Evolutionary conservation across 768 basidiomycete genomes (phyloP), one percentile per base, ranked within the genome.

Genomic region (Austroboletus festivus): DNA sequence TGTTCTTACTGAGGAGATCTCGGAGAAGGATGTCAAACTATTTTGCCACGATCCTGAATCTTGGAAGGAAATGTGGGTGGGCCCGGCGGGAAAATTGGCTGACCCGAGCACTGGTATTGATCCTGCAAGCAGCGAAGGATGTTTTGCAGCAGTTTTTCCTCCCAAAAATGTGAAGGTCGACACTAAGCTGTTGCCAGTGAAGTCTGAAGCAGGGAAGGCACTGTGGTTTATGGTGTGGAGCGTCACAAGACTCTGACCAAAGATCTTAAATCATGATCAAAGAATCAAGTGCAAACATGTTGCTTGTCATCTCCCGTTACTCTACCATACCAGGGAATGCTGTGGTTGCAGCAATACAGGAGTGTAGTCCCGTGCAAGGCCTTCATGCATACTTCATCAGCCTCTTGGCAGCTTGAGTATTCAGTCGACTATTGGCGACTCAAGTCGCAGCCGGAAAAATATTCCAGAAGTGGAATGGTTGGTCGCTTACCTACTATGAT

Each of bases 141-240:
- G 51, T 12, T 11, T 44, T 38, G 28, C 16, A 0, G 35, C 46
- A 35, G 48, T 64, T 12, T 75, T 73, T 45, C 51, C 51, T 35
- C 58, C 54, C 18, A 65, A 68, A 6, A 60, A 47, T 1, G 69
- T 75, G 28, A 58, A 64, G 31, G 63, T 71, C 2, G 55, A 61
- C 3, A 54, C 61, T 3, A 30, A 24, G 15, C 50, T 76, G 35
- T 47, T 12, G 16, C 38, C 49, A n/a, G 26, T 52, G 31, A 46
- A 34, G 8, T 30, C 30, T 12, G 44, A 20, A 13, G 33, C 30
- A 0, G 45, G 31, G 30, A 39, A 48, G 22, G n/a, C 18, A 3
- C 28, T 34, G 7, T 52, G 44, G 50, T 10, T 42, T 20, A 24
- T 64, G 30, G 47, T 55, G 21, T 62, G 61, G 56, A 61, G 55